Conservation (phyloP, 345 rosid genomes). For the Syzygium aromaticum region DNA sequence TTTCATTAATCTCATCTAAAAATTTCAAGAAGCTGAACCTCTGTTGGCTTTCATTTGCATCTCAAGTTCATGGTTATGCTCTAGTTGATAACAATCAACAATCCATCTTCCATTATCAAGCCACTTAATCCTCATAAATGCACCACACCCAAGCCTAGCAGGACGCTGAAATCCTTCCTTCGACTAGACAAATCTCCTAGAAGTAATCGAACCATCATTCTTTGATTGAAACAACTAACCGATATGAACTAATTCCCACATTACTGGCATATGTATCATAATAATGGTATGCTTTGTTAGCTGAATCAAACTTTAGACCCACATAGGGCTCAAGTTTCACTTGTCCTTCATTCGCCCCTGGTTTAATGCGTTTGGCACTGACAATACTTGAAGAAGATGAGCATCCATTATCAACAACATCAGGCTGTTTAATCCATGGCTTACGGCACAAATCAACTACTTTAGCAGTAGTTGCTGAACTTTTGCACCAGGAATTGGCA, state of each 20-base stretch:
- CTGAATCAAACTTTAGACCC: conserved; percentile 68
- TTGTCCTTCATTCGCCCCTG: conserved; percentile 14
- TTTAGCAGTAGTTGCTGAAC: conserved; percentile 1
- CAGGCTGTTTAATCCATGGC: conserved; percentile 42
- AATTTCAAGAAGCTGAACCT: too few relatives aligned
- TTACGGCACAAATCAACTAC: not conserved
- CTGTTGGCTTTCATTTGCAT: too few relatives aligned
- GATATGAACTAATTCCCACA: conserved; percentile 63
- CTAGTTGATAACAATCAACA: too few relatives aligned
- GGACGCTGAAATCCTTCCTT: conserved; percentile 96
- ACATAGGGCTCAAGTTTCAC: conserved; percentile 37
- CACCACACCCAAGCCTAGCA: conserved; percentile 78
- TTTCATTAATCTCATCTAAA: too few relatives aligned
- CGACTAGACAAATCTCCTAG: conserved; percentile 68
- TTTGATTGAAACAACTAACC: conserved; percentile 89
- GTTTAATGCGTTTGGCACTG: conserved; percentile 46
- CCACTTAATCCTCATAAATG: conserved; percentile 84
- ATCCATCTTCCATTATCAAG: not conserved
- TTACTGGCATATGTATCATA: conserved; percentile 57
- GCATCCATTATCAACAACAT: conserved; percentile 26
- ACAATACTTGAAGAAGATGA: conserved; percentile 36
- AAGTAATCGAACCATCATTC: conserved; percentile 67
- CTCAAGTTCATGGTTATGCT: too few relatives aligned
- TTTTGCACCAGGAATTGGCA: conserved; percentile 18
- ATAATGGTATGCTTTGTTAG: conserved; percentile 67